Base-by-base conservation (phyloP, 2,329 filamentous ascomycete genomes). In the Fusarium verrucosum region DNA sequence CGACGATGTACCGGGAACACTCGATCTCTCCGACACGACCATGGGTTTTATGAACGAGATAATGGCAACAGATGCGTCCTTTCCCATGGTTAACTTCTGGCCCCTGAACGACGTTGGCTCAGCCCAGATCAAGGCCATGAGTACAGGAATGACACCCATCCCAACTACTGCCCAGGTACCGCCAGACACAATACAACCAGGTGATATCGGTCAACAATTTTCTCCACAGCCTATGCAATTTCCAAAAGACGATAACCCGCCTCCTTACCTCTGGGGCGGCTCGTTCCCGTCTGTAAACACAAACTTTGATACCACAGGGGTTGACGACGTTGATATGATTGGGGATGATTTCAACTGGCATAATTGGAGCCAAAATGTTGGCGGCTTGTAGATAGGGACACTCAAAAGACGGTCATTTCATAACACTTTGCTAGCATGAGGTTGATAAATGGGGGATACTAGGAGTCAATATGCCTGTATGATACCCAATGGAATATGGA, bases 281-380 rank as follows among this genome's bases (percentile, higher is more conserved):
- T 65, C 70, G 4, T 77, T 76, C 46, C 70, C 73, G 16, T 58
- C 66, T 4, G 66, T 71, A 50, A 74, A 75, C 40, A 60, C 68
- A 14, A 71, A 65, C 30, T 72, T 74, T 26, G 73, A 74, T 28
- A 70, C 71, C 17, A 47, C 65, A 23, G 58, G 69, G 5, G 37
- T 62, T 8, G 76, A 78, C 43, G 75, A 79, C 22, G 66, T 75
- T 38, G 79, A 80, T 32, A 77, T 80, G 69, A 67, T 78, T 56
- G 79, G 80, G 3, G 74, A 76, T 4, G 76, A 78, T 8, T 83
- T 83, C 56, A 77, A 83, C 62, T 84, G 82, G 82, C 78, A 82
- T 44, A 78, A 79, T 52, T 84, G 81, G 79, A 79, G 78, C 54
- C 76, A 80, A 52, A 80, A 70, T 62, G 75, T 81, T 38, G 74